Base-by-base conservation (phyloP, 2,329 filamentous ascomycete genomes). In the Acrodontium crateriforme region DNA sequence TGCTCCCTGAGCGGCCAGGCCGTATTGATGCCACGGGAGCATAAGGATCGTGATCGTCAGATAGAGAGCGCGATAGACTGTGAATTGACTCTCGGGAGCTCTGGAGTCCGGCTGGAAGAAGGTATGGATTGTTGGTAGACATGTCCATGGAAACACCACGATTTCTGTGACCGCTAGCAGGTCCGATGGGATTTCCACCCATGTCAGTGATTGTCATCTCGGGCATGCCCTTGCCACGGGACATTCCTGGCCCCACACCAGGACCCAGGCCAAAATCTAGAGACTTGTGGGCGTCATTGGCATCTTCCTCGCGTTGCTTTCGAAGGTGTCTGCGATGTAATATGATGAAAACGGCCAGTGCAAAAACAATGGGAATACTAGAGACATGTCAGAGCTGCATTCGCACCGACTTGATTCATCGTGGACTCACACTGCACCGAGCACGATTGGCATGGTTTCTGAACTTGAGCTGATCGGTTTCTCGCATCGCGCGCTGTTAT, bases 261-360 rank as follows among this genome's bases (percentile, higher is more conserved):
- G 41, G 39, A 31, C 78, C 82, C 48, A 94, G 57, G 18, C 89
- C 89, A 50, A 94, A 98, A 53, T 98, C 89, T 49, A 95, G 67
- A 1, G 83, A 89, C 49, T 78, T 85, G 55, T 91, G 82, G 41
- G 82, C 81, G 54, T 94, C 85, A 37, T 78, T 73, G 11, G 69
- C 66, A 57, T 98, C 89, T 57, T 98, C 89, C 33, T 65, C 59
- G 30, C 65, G 63, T 38, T 83, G 65, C 45, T 73, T 83, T 50
- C 69, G 72, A 20, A 80, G 58, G 45, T 83, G 78, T 52, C 82
- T 70, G 28, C 82, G 72, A 50, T 94, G 85, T 18, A 98, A 67
- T 47, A 74, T 77, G 39, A 85, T 47, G 20, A 94, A 60, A 1
- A 83, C 68, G 25, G 72, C 49, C 1, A 78, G 51, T 12, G 79